Evolutionary conservation across 2,329 filamentous ascomycete genomes (phyloP).

Genomic region (Scedosporium minutisporum): DNA sequence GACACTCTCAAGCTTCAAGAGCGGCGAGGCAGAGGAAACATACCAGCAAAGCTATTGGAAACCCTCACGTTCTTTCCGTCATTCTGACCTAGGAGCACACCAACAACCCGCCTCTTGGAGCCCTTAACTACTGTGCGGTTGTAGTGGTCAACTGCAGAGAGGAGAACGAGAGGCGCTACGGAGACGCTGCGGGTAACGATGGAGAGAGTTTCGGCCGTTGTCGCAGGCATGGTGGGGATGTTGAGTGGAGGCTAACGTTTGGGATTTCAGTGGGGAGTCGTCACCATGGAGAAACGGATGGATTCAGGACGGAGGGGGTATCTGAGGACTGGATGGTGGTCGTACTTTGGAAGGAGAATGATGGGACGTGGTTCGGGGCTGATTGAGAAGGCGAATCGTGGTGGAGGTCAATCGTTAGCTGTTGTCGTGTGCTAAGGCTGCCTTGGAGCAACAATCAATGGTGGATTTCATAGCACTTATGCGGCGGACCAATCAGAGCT

Average conservation of each 20-base stretch:
- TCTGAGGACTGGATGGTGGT: not conserved
- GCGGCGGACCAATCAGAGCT: not conserved
- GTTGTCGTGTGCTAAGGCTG: conserved; percentile 16
- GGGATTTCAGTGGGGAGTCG: conserved; percentile 7
- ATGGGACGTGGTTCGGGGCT: not conserved
- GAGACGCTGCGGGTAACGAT: conserved; percentile 92
- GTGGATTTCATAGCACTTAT: not conserved
- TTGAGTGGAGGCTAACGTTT: conserved; percentile 1
- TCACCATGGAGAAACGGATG: not conserved
- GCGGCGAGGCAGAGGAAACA: conserved; percentile 12
- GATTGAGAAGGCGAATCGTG: not conserved
- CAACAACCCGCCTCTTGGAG: conserved; percentile 78
- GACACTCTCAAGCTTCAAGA: not conserved
- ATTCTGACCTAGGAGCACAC: conserved; percentile 89
- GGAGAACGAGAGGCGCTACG: conserved; percentile 92
- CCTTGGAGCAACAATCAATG: conserved; percentile 12
- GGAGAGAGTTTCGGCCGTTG: conserved; percentile 90
- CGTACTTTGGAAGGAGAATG: not conserved
- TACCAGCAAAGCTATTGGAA: conserved; percentile 98
- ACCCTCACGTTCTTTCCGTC: conserved; percentile 93
- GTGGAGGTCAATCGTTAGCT: conserved; percentile 12
- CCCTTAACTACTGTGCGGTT: conserved; percentile 85
- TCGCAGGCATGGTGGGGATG: conserved; percentile 70
- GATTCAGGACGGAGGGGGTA: not conserved
- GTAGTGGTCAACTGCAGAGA: conserved; percentile 97